Conservation (phyloP, 73 alveolate genomes). For the Symbiodinium pilosum region DNA sequence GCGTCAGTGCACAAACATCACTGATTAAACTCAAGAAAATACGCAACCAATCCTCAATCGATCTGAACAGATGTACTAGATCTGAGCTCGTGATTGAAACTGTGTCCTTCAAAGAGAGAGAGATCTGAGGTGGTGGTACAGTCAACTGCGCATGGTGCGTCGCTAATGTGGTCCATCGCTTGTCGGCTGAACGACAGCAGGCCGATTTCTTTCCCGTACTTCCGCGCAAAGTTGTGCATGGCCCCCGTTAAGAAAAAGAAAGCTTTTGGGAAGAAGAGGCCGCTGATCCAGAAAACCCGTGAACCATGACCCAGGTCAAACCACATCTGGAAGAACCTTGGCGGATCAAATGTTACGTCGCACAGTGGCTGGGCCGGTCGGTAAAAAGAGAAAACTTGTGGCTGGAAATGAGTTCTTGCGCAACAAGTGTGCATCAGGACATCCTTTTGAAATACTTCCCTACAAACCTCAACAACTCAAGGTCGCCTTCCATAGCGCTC, state of each 20-base stretch:
- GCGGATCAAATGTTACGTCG: background rate
- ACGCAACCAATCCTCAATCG: too few species aligned
- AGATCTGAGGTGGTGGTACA: constrained; percentile 35
- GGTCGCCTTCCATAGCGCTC: too few species aligned
- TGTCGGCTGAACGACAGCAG: background rate
- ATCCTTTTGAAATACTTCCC: too few species aligned
- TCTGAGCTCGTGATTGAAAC: too few species aligned
- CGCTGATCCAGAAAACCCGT: constrained; percentile 89
- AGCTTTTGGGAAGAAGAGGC: constrained; percentile 97
- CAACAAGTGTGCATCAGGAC: too few species aligned
- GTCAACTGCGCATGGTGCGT: constrained; percentile 24
- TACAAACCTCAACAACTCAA: too few species aligned
- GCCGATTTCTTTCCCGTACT: background rate
- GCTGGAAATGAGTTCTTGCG: too few species aligned
- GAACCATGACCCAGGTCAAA: constrained; percentile 84
- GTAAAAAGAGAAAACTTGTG: background rate
- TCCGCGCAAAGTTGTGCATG: constrained; percentile 97
- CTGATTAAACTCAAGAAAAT: too few species aligned
- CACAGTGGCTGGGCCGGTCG: background rate
- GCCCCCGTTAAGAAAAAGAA: constrained; percentile 99
- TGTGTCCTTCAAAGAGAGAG: too few species aligned
- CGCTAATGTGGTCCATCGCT: background rate
- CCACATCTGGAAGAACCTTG: constrained; percentile 95
- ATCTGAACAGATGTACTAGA: too few species aligned
- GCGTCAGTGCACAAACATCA: too few species aligned